These are phyloP conservation scores for Solanum etuberosum DNA, from an alignment of 257 asterid genomes.

Conservation along the genomic window DNA sequence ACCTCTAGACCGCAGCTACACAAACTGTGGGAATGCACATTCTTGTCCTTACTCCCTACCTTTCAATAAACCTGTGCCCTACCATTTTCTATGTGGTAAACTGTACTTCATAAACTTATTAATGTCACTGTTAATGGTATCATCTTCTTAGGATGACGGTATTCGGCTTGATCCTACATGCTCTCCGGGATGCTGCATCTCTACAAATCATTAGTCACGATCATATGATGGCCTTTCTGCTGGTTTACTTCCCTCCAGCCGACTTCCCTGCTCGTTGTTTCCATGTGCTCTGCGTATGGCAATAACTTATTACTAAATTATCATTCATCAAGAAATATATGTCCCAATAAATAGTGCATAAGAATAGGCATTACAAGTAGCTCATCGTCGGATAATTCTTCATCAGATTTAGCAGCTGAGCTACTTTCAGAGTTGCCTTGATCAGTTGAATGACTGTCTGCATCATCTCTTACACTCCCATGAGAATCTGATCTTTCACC, in stretches of 20 bases:
- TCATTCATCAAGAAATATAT: not conserved
- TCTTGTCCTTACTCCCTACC: not conserved
- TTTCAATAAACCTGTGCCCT: not conserved
- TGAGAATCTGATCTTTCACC: conserved; percentile 15
- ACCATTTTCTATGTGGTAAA: conserved; percentile 1
- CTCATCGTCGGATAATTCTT: conserved; percentile 71
- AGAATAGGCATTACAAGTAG: conserved; percentile 58
- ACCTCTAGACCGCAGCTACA: conserved; percentile 4
- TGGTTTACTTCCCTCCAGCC: conserved; percentile 7
- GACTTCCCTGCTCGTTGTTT: conserved; percentile 58
- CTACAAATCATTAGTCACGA: not conserved
- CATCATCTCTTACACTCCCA: conserved; percentile 8
- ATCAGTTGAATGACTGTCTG: conserved; percentile 13
- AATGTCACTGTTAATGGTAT: not conserved
- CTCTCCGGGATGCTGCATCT: conserved; percentile 1
- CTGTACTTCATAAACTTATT: conserved; percentile 7
- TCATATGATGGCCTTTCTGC: not conserved
- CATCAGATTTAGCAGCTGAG: conserved; percentile 25
- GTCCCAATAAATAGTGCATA: not conserved
- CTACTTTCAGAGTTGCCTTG: conserved; percentile 11
- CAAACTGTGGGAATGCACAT: conserved; percentile 2
- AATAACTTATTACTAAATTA: not conserved
- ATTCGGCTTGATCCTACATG: not conserved
- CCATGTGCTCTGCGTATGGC: conserved; percentile 63
- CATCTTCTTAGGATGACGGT: not conserved